These are phyloP conservation scores for Flaveria sonorensis DNA, from an alignment of 129 eudicot species.

Conservation along the genomic window DNA sequence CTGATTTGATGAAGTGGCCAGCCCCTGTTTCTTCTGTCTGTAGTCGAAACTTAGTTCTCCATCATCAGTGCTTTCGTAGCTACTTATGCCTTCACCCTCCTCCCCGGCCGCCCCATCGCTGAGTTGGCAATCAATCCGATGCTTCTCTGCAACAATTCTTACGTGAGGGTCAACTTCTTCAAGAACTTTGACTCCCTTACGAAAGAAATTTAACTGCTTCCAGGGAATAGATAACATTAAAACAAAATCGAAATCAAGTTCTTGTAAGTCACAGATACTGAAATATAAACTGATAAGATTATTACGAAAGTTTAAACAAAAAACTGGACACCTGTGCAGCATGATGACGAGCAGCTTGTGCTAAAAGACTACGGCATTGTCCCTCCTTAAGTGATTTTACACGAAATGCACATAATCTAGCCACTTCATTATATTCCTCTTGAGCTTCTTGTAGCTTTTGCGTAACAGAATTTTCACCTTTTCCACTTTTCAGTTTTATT, in stretches of 20 bases:
- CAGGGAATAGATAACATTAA: conserved; percentile 11
- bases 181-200: conserved; percentile 69
- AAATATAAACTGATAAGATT: neutral
- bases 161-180: conserved; percentile 72
- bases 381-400: conserved; percentile 86
- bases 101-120: conserved; percentile 41
- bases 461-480: conserved; percentile 55
- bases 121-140: conserved; percentile 68
- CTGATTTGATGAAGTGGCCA: conserved; percentile 45
- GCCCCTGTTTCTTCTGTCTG: conserved; percentile 48
- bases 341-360: conserved; percentile 93
- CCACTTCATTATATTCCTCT: conserved; percentile 70
- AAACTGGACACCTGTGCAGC: conserved; percentile 63
- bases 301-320: neutral
- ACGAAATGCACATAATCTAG: conserved; percentile 70
- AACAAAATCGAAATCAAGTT: conserved; percentile 14
- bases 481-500: conserved; percentile 64
- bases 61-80: conserved; percentile 47
- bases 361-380: conserved; percentile 70
- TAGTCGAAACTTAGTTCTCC: conserved; percentile 73
- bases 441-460: conserved; percentile 70
- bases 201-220: conserved; percentile 74
- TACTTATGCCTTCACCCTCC: conserved; percentile 45
- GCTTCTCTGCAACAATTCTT: conserved; percentile 59
- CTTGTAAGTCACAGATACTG: neutral